phyloP scores from a whole-genome alignment of 495 filamentous ascomycete species.

The Penicillium pulvis region DNA sequence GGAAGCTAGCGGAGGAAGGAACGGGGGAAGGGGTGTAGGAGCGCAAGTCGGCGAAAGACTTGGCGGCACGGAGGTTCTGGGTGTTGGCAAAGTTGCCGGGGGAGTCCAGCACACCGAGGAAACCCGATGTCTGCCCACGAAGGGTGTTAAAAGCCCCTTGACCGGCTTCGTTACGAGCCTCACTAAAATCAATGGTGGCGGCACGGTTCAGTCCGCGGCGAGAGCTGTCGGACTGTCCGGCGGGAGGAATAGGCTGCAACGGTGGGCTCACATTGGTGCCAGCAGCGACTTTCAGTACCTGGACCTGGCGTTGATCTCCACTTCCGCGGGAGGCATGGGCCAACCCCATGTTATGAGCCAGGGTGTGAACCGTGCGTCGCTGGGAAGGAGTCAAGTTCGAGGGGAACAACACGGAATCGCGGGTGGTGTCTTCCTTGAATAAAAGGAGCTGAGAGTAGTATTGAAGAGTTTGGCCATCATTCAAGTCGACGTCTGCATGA shows the following conservation, averaged over 20 bases:
- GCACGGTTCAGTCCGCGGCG: slow-evolving; percentile 86
- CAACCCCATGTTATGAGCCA: slow-evolving; percentile 93
- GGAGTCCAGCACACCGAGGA: slow-evolving; percentile 83
- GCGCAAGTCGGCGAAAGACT: slow-evolving; percentile 94
- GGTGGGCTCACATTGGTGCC: slow-evolving; percentile 68
- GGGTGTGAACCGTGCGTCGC: slow-evolving; percentile 85
- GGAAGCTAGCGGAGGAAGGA: slow-evolving; percentile 84
- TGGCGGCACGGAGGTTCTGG: slow-evolving; percentile 87
- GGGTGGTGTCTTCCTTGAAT: slow-evolving; percentile 76
- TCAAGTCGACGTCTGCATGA: slow-evolving; percentile 75
- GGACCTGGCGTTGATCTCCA: slow-evolving; percentile 82
- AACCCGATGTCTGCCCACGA: slow-evolving; percentile 71
- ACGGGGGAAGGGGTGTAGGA: slow-evolving; percentile 94
- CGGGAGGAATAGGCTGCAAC: slow-evolving; percentile 55
- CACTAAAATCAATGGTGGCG: slow-evolving; percentile 97
- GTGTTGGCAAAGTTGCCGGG: slow-evolving; percentile 66
- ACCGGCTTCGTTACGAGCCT: slow-evolving; percentile 69
- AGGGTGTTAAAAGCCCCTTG: slow-evolving; percentile 70
- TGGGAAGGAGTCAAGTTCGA: slow-evolving; percentile 76
- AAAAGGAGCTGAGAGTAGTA: slow-evolving; percentile 88
- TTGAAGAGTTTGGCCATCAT: slow-evolving; percentile 81
- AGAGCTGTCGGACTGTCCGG: slow-evolving; percentile 69
- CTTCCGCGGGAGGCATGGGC: slow-evolving; percentile 86
- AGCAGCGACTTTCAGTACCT: slow-evolving; percentile 73
- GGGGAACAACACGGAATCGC: slow-evolving; percentile 84